Evolutionary conservation across 2,329 filamentous ascomycete genomes (phyloP).

Genomic region (Tolypocladium amazonense): DNA sequence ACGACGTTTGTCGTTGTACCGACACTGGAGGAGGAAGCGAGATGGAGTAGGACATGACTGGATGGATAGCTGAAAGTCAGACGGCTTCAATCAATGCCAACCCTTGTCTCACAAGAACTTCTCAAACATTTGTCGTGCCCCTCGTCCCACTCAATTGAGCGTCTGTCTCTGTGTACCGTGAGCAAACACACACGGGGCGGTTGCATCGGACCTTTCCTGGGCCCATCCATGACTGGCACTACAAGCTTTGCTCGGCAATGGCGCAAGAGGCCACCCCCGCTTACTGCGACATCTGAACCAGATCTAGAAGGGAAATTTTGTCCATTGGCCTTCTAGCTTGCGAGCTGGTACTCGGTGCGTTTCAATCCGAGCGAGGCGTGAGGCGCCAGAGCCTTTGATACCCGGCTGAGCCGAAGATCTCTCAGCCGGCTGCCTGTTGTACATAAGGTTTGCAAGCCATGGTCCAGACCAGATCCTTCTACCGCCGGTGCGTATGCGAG

Average conservation of each 20-base stretch:
- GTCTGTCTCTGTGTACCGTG: not conserved
- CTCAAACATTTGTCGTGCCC: not conserved
- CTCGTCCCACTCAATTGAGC: not conserved
- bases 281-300: not conserved
- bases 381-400: not conserved
- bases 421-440: not conserved
- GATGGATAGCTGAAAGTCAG: conserved; percentile 3
- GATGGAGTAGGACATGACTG: conserved; percentile 2
- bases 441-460: not conserved
- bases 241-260: not conserved
- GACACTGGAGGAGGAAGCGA: not conserved
- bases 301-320: not conserved
- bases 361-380: not conserved
- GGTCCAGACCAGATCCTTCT: not conserved
- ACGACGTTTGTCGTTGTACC: not conserved
- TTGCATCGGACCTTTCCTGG: not conserved
- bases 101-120: conserved; percentile 1
- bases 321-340: not conserved
- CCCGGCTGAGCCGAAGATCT: not conserved
- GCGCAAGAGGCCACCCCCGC: not conserved
- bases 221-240: not conserved
- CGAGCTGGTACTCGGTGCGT: not conserved
- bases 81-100: conserved; percentile 5
- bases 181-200: not conserved
- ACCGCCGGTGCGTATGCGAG: not conserved